These are phyloP conservation scores for Glycine tomentella DNA, from an alignment of 306 rosid genomes.

Conservation along the genomic window DNA sequence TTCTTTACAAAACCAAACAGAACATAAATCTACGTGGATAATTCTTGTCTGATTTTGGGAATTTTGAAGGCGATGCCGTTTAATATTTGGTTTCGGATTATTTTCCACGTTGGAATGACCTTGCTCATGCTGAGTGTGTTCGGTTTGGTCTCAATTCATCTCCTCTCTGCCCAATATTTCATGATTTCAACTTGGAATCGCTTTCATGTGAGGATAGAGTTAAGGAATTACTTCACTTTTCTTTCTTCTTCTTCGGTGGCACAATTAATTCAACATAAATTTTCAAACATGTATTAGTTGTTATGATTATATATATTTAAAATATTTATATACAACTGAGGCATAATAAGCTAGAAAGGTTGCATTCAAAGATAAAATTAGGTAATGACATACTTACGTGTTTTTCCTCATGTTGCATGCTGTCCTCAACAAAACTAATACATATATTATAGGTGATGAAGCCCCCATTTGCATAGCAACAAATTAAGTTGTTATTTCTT, in stretches of 20 bases:
- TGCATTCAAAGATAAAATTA: not conserved
- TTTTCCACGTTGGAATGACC: slow-evolving; percentile 69
- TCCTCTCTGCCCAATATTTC: slow-evolving; percentile 49
- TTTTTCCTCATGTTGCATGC: not conserved
- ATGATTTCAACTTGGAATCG: not conserved
- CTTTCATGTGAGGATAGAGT: not conserved
- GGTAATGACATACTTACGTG: not conserved
- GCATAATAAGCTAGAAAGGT: not conserved
- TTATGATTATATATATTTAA: not conserved
- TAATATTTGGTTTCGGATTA: not conserved
- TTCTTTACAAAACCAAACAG: not conserved
- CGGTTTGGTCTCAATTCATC: slow-evolving; percentile 64
- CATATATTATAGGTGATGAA: too few relatives aligned
- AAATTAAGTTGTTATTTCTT: too few relatives aligned
- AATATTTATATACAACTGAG: not conserved
- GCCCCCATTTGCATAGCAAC: too few relatives aligned
- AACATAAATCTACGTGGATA: not conserved
- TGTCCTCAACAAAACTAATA: not conserved
- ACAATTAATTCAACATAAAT: not conserved
- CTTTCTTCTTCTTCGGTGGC: not conserved
- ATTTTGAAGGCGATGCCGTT: not conserved
- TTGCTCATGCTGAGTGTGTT: slow-evolving; percentile 48
- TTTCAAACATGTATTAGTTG: not conserved
- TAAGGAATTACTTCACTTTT: not conserved
- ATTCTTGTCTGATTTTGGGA: slow-evolving; percentile 47